These are phyloP conservation scores for Astraeus odoratus DNA, from an alignment of 768 basidiomycete genomes.

Conservation along the genomic window DNA sequence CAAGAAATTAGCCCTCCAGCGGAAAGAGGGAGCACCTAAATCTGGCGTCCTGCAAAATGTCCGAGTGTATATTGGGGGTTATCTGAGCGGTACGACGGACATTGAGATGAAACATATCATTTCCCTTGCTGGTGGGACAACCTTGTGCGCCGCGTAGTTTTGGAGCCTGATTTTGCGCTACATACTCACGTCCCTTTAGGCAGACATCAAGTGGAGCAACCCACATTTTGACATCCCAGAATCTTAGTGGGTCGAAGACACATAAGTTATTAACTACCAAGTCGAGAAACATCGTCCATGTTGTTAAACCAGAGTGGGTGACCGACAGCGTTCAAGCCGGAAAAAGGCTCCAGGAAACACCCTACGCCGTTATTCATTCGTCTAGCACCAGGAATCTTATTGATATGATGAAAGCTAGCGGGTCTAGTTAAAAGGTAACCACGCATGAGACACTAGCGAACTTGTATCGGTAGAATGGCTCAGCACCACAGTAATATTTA, in stretches of 20 bases:
- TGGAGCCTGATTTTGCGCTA: conserved; percentile 4
- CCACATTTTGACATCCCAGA: conserved; percentile 72
- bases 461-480: conserved; percentile 7
- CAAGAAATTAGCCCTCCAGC: conserved; percentile 37
- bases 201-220: conserved; percentile 56
- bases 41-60: conserved; percentile 34
- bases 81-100: conserved; percentile 64
- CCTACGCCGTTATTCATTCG: conserved; percentile 45
- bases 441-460: conserved; percentile 1
- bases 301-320: conserved; percentile 76
- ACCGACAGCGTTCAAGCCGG: conserved; percentile 58
- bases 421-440: conserved; percentile 7
- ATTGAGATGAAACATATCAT: conserved; percentile 72
- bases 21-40: conserved; percentile 9
- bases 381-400: conserved; percentile 31
- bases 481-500: neutral
- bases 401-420: conserved; percentile 29
- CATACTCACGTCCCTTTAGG: conserved; percentile 28
- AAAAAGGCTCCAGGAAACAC: conserved; percentile 52
- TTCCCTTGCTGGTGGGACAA: conserved; percentile 56
- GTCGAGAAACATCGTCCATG: conserved; percentile 41
- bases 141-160: conserved; percentile 42
- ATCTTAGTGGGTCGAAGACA: conserved; percentile 64
- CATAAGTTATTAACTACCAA: conserved; percentile 54
- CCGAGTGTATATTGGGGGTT: conserved; percentile 66